Evolutionary conservation across 345 rosid genomes (phyloP), one percentile per base, ranked within the genome.

Genomic region (Turritis glabra): DNA sequence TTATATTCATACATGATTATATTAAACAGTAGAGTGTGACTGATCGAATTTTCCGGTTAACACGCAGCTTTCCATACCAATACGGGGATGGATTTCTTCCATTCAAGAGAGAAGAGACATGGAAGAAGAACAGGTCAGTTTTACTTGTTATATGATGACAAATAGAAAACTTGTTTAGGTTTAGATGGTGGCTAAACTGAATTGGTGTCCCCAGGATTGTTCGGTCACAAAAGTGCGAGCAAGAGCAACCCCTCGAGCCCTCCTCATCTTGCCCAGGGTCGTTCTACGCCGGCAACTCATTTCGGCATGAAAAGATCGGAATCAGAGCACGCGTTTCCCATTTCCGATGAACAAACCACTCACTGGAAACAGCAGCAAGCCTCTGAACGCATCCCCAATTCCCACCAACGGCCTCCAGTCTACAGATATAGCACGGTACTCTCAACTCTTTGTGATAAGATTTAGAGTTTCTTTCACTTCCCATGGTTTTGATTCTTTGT

Each of bases 181-280:
- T 37, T 32, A 65, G 35, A 37, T 62, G 62, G 15, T 7, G 41
- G 26, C 26, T 18, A 33, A 65, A 56, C 50, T 52, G 8, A 59
- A 47, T 25, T 29, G 21, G 54, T 65, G 33, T 67, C 19, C 57
- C 29, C 65, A 69, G 79, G 75, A 23, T 53, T 76, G 41, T 52
- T 69, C 0, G 26, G 64, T 38, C 68, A 61, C 32, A 76, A 29
- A 68, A 68, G 29, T 67, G 74, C 56, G 11, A 76, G 75, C 52
- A 76, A 69, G 64, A 76, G 79, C 65, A 76, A 69, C 18, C 79
- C 79, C 33, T 69, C 75, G 2, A 76, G 71, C 70, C 79, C 79
- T 60, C 74, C 70, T 61, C 79, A 76, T 60, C 64, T 22, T 3
- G 0, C 58, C 1, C 40, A 69, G 17, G 69, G 23, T 38, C 21